These are phyloP conservation scores for Pythium vanterpoolii DNA, from an alignment of 352 stramenopile species.

Conservation along the genomic window DNA sequence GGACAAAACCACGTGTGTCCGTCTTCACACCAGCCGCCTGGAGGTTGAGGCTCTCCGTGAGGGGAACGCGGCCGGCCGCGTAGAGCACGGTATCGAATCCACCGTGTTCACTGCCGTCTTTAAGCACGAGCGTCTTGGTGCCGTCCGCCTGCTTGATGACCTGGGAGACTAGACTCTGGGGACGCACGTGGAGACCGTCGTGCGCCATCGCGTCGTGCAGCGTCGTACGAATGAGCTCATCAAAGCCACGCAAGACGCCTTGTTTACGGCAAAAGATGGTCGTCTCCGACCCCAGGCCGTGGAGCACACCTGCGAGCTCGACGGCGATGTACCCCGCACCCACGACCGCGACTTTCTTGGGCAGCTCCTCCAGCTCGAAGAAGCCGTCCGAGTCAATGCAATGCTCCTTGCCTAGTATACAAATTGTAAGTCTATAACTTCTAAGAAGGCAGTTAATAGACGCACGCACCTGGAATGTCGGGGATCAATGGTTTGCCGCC, in stretches of 20 bases:
- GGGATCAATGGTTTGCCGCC: conserved; percentile 89
- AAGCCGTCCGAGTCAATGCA: conserved; percentile 96
- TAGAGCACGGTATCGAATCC: conserved; percentile 62
- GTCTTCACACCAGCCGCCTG: conserved; percentile 75
- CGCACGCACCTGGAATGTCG: conserved; percentile 41
- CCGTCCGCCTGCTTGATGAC: conserved; percentile 63
- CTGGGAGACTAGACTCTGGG: conserved; percentile 40
- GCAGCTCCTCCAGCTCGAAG: conserved; percentile 93
- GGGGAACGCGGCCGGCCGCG: conserved; percentile 85
- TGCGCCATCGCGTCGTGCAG: conserved; percentile 56
- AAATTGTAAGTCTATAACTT: too few species aligned
- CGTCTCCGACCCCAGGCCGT: conserved; percentile 91
- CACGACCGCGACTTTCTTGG: conserved; percentile 93
- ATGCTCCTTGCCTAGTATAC: conserved; percentile 90
- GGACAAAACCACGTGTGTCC: conserved; percentile 78
- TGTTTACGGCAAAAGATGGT: conserved; percentile 88
- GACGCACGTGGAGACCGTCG: conserved; percentile 48
- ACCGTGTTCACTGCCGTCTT: neutral
- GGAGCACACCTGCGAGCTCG: conserved; percentile 95
- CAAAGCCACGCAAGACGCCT: conserved; percentile 87
- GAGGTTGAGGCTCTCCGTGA: conserved; percentile 85
- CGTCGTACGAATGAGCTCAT: conserved; percentile 77
- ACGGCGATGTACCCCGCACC: conserved; percentile 98
- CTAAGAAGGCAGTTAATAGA: too few species aligned
- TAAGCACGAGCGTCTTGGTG: conserved; percentile 19